These are phyloP conservation scores for Hypoxylon sp. DNA, from an alignment of 2,329 filamentous ascomycete genomes.

Conservation along the genomic window DNA sequence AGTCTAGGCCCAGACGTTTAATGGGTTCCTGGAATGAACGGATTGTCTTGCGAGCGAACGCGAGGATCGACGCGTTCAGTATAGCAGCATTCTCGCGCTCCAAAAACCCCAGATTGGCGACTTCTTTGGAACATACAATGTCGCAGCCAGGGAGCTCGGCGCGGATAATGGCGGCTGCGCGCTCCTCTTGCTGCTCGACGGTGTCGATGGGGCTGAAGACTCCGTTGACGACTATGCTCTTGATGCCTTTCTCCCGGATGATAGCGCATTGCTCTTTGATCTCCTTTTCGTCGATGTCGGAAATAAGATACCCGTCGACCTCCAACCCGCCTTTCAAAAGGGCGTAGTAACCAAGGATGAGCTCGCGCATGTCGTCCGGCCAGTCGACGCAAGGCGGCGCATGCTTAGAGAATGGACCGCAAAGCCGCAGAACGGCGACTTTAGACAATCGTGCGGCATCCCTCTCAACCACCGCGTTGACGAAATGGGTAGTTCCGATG, in stretches of 20 bases:
- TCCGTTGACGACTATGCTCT: constrained; percentile 63
- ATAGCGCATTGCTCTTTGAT: constrained; percentile 58
- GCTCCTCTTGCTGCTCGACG: constrained; percentile 64
- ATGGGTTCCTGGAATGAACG: constrained; percentile 69
- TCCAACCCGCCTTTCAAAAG: constrained; percentile 66
- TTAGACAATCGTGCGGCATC: constrained; percentile 63
- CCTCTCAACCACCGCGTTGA: constrained; percentile 71
- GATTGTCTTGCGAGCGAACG: constrained; percentile 71
- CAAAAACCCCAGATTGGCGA: constrained; percentile 68
- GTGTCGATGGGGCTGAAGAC: constrained; percentile 69
- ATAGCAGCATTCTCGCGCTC: constrained; percentile 77
- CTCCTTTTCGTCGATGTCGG: constrained; percentile 60
- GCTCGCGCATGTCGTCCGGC: constrained; percentile 63
- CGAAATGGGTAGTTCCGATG: constrained; percentile 71
- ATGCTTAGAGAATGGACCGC: constrained; percentile 67
- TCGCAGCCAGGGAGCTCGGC: constrained; percentile 59
- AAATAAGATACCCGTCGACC: constrained; percentile 65
- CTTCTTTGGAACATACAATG: constrained; percentile 66
- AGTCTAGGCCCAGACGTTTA: constrained; percentile 62
- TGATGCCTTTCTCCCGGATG: constrained; percentile 61
- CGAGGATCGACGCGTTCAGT: constrained; percentile 73
- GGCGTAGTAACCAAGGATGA: constrained; percentile 63
- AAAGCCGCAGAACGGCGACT: constrained; percentile 69
- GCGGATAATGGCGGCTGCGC: constrained; percentile 60
- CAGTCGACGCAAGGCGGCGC: constrained; percentile 68